Evolutionary conservation across 2,329 filamentous ascomycete species (phyloP).

Genomic region (Sclerotinia subarctica): DNA sequence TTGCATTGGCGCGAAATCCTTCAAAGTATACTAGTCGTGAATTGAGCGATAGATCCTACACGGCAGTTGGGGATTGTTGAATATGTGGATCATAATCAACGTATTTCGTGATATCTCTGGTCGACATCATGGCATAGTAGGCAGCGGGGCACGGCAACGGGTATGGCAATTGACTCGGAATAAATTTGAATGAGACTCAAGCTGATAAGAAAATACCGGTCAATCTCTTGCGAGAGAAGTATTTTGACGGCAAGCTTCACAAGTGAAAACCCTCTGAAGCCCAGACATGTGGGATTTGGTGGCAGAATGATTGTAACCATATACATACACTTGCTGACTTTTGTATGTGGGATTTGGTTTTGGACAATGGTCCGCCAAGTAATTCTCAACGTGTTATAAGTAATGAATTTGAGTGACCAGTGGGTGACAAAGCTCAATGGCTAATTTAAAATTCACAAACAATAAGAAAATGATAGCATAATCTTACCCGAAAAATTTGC

Average conservation of each 20-base stretch:
- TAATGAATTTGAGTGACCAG: background rate
- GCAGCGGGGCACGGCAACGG: background rate
- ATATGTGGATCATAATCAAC: background rate
- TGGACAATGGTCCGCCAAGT: background rate
- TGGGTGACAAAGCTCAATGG: no score
- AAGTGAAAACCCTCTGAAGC: no score
- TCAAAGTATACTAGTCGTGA: background rate
- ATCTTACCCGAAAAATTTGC: background rate
- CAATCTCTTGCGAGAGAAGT: no score
- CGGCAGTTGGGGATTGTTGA: conserved; percentile 4
- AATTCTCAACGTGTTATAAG: background rate
- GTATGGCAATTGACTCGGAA: background rate
- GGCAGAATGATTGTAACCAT: background rate
- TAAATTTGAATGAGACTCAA: background rate
- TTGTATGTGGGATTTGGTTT: background rate
- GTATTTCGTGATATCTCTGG: background rate
- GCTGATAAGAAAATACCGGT: no score
- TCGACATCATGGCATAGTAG: background rate
- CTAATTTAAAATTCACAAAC: background rate
- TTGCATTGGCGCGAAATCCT: background rate
- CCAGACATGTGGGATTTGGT: background rate
- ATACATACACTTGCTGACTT: background rate
- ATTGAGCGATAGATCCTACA: background rate
- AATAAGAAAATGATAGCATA: background rate
- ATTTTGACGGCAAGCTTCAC: background rate